phyloP scores from a whole-genome alignment of 148 eudicot species.

The Spergularia bocconei region DNA sequence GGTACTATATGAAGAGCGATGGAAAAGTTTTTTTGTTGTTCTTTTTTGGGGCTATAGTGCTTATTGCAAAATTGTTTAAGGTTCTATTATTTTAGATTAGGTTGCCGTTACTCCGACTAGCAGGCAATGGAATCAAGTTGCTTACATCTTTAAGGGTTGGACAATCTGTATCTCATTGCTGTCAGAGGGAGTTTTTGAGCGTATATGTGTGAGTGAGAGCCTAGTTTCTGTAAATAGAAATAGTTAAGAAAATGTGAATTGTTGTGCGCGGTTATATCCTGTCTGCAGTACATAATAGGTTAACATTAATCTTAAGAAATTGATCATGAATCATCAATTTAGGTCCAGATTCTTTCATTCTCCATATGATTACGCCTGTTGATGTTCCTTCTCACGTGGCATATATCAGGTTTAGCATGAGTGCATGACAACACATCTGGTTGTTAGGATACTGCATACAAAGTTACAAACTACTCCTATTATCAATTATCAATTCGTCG shows the following conservation, averaged over 20 bases:
- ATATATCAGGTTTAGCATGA: background rate
- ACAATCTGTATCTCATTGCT: background rate
- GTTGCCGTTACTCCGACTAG: background rate
- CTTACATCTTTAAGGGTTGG: background rate
- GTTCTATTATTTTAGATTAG: background rate
- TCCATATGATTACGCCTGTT: background rate
- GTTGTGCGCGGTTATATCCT: too few relatives aligned
- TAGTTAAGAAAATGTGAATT: too few relatives aligned
- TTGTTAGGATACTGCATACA: too few relatives aligned
- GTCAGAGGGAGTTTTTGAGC: background rate
- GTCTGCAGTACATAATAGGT: background rate
- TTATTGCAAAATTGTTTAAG: background rate
- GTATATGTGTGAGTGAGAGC: slow-evolving; percentile 3
- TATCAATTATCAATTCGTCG: background rate
- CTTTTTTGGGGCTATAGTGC: background rate
- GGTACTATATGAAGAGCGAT: slow-evolving; percentile 34
- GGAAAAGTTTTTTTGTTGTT: background rate
- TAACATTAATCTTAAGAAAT: background rate
- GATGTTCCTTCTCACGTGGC: background rate
- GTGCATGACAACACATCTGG: too few relatives aligned
- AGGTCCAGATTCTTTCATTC: background rate
- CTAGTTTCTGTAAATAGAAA: background rate
- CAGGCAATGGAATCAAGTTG: background rate
- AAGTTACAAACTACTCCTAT: too few relatives aligned
- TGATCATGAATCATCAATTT: background rate